A percentile compares a stretch with the other conserved stretches of the same genome.
These are phyloP conservation scores for Vitis hybrid DNA, from an alignment of 177 flowering plant genomes.

Conservation along the genomic window DNA sequence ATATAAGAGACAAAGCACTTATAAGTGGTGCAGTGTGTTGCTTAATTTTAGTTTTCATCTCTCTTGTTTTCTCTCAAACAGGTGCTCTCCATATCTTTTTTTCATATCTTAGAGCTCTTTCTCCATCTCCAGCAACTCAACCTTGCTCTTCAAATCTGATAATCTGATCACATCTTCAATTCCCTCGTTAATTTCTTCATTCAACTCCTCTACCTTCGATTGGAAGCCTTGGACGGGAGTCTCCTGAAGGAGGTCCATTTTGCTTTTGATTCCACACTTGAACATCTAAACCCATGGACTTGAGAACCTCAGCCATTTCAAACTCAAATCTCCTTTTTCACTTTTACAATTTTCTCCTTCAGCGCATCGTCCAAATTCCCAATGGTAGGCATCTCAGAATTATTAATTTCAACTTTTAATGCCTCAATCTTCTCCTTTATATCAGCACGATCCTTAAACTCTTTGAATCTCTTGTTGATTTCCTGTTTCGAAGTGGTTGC, in stretches of 20 bases:
- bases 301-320: constrained; percentile 38
- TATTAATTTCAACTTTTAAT: constrained; percentile 41
- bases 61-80: too few relatives aligned
- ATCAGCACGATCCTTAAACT: constrained; percentile 41
- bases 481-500: constrained; percentile 38
- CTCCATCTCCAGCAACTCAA: constrained; percentile 58
- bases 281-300: constrained; percentile 48
- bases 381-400: constrained; percentile 33
- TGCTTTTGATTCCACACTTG: constrained; percentile 28
- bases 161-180: constrained; percentile 50
- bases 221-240: constrained; percentile 22
- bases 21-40: too few relatives aligned
- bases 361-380: constrained; percentile 40
- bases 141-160: constrained; percentile 53
- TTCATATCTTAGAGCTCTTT: too few relatives aligned
- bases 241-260: constrained; percentile 16
- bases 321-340: constrained; percentile 50
- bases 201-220: constrained; percentile 38
- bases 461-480: constrained; percentile 50
- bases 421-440: constrained; percentile 49
- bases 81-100: too few relatives aligned
- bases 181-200: constrained; percentile 36
- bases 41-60: too few relatives aligned
- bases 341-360: constrained; percentile 44
- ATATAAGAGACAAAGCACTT: too few relatives aligned